Evolutionary conservation across 2,329 filamentous ascomycete species (phyloP).

Genomic region (Apiospora pterosperma): DNA sequence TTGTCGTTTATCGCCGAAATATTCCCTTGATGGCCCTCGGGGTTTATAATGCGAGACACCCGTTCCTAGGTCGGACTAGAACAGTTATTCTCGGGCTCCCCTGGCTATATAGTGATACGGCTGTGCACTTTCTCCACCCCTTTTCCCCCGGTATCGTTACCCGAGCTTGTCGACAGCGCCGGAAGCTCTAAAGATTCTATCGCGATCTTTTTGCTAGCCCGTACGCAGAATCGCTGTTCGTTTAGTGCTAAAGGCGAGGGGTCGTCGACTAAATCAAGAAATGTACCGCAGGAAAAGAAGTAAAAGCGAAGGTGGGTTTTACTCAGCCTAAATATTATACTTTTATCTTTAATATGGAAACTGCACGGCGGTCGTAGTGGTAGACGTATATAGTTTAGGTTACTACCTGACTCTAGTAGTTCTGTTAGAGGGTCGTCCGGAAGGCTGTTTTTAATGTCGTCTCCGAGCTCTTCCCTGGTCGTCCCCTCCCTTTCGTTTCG

Average conservation of each 20-base stretch:
- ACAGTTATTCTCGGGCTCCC: constrained; percentile 8
- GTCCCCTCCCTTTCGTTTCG: too few species aligned
- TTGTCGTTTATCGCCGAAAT: constrained; percentile 21
- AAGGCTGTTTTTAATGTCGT: background rate
- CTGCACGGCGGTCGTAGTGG: constrained; percentile 30
- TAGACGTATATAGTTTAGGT: constrained; percentile 33
- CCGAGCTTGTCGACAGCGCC: background rate
- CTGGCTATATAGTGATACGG: constrained; percentile 25
- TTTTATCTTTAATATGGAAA: constrained; percentile 48
- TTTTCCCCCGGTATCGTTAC: background rate
- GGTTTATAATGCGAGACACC: constrained; percentile 20
- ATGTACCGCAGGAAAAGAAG: constrained; percentile 47
- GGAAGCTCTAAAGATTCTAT: constrained; percentile 19
- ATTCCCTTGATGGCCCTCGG: constrained; percentile 12
- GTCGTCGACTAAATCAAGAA: constrained; percentile 58
- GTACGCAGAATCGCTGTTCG: constrained; percentile 43
- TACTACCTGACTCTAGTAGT: constrained; percentile 19
- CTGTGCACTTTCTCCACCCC: constrained; percentile 10
- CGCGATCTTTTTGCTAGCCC: constrained; percentile 41
- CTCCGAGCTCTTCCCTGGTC: too few species aligned
- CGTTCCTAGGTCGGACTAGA: constrained; percentile 11
- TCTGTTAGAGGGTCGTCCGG: background rate
- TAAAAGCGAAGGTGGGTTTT: too few species aligned
- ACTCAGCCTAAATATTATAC: constrained; percentile 47
- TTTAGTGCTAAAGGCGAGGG: constrained; percentile 30